Evolutionary conservation across 2,329 filamentous ascomycete species (phyloP).

Genomic region (Blastomyces silverae): DNA sequence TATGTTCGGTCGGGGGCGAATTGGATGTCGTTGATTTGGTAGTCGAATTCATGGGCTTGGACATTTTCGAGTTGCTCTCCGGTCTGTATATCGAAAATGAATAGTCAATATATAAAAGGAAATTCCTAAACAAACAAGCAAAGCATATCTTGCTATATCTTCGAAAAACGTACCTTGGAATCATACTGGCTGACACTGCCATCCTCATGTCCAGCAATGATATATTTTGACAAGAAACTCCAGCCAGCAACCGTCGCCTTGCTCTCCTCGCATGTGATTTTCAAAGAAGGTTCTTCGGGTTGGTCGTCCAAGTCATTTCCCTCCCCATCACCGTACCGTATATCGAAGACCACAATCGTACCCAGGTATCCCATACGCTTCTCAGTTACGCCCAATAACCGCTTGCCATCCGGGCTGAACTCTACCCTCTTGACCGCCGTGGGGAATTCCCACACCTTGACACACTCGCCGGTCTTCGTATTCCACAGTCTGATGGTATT

Average conservation of each 20-base stretch:
- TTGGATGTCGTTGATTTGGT: conserved; percentile 84
- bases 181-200: conserved; percentile 88
- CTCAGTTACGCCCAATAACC: conserved; percentile 90
- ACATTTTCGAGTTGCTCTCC: conserved; percentile 76
- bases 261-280: conserved; percentile 89
- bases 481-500: conserved; percentile 98
- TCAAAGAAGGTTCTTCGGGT: conserved; percentile 70
- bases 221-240: conserved; percentile 91
- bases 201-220: conserved; percentile 96
- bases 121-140: neutral
- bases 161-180: conserved; percentile 59
- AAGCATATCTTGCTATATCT: neutral
- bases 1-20: conserved; percentile 92
- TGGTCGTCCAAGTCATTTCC: conserved; percentile 61
- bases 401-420: conserved; percentile 88
- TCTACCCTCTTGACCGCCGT: conserved; percentile 97
- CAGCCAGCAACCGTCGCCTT: conserved; percentile 97
- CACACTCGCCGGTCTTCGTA: conserved; percentile 79
- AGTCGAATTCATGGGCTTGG: conserved; percentile 77
- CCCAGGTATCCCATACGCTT: conserved; percentile 96
- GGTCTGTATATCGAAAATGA: conserved; percentile 43
- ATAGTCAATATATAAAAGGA: neutral
- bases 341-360: conserved; percentile 87
- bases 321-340: conserved; percentile 63
- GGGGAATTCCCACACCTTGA: conserved; percentile 97